Percentiles rank a stretch among this genome's conserved stretches.
phyloP scores from a whole-genome alignment of 2,329 filamentous ascomycete species.

The Aspergillus bombycis region DNA sequence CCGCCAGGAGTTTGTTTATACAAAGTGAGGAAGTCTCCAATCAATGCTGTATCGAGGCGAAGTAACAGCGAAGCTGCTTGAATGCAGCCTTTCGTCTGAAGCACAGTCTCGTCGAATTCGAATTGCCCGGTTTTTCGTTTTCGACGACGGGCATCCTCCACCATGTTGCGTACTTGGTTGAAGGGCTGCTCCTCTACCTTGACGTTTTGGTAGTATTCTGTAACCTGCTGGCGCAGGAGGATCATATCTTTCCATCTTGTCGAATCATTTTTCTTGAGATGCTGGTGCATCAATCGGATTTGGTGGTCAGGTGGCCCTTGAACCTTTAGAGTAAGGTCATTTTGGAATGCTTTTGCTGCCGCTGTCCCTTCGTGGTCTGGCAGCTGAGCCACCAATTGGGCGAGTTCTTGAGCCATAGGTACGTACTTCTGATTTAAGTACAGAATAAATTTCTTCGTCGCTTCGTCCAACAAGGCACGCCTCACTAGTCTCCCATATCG shows the following conservation, averaged over 20 bases:
- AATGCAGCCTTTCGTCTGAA: conserved; percentile 44
- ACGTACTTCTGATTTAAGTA: conserved; percentile 52
- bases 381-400: conserved; percentile 29
- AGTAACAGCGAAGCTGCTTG: conserved; percentile 51
- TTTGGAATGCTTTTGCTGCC: not conserved
- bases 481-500: conserved; percentile 49
- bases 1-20: conserved; percentile 12
- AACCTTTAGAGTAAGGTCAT: conserved; percentile 19
- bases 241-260: conserved; percentile 26
- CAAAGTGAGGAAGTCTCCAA: conserved; percentile 48
- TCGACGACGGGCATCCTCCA: conserved; percentile 36
- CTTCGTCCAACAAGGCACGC: conserved; percentile 63
- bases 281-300: conserved; percentile 25
- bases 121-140: conserved; percentile 29
- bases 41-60: conserved; percentile 52
- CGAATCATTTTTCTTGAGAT: conserved; percentile 27
- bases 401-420: conserved; percentile 42
- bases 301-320: conserved; percentile 28
- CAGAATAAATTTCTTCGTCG: conserved; percentile 61
- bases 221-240: conserved; percentile 31
- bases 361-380: conserved; percentile 13
- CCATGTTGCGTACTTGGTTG: conserved; percentile 38
- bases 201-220: conserved; percentile 34
- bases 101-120: conserved; percentile 32
- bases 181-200: conserved; percentile 45